Evolutionary conservation across 2,329 filamentous ascomycete species (phyloP).

Genomic region (Cordyceps tenuipes): DNA sequence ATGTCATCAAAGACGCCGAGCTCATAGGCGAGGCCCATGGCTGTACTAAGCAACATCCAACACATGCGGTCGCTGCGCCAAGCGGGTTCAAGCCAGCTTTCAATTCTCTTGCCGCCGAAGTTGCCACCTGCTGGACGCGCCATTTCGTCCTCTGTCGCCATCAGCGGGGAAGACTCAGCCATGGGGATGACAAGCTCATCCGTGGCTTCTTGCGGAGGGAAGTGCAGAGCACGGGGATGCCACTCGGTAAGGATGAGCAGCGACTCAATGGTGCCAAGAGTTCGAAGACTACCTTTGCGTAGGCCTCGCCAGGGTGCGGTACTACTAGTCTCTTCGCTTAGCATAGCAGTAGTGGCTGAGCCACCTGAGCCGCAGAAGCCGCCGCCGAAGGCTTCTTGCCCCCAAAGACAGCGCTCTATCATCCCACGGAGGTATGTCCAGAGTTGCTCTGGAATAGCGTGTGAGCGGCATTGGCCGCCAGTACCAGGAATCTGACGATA

Average conservation of each 20-base stretch:
- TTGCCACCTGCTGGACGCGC: conserved; percentile 35
- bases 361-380: conserved; percentile 68
- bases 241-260: conserved; percentile 92
- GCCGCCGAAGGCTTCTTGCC: conserved; percentile 89
- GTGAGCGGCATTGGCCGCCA: conserved; percentile 73
- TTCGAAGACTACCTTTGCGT: conserved; percentile 71
- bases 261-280: conserved; percentile 88
- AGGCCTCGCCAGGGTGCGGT: conserved; percentile 63
- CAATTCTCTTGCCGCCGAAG: conserved; percentile 77
- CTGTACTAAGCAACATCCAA: conserved; percentile 93
- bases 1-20: conserved; percentile 92
- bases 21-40: conserved; percentile 83
- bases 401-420: conserved; percentile 92
- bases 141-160: conserved; percentile 29
- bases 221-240: conserved; percentile 91
- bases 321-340: conserved; percentile 53
- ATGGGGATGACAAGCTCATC: conserved; percentile 60
- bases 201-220: conserved; percentile 71
- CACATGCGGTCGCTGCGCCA: conserved; percentile 95
- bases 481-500: conserved; percentile 75
- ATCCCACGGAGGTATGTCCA: conserved; percentile 93
- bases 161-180: conserved; percentile 40
- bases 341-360: conserved; percentile 23
- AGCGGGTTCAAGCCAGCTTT: conserved; percentile 92
- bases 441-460: conserved; percentile 88